Evolutionary conservation across 2,329 filamentous ascomycete species (phyloP).

Genomic region (Geosmithia putterillii): DNA sequence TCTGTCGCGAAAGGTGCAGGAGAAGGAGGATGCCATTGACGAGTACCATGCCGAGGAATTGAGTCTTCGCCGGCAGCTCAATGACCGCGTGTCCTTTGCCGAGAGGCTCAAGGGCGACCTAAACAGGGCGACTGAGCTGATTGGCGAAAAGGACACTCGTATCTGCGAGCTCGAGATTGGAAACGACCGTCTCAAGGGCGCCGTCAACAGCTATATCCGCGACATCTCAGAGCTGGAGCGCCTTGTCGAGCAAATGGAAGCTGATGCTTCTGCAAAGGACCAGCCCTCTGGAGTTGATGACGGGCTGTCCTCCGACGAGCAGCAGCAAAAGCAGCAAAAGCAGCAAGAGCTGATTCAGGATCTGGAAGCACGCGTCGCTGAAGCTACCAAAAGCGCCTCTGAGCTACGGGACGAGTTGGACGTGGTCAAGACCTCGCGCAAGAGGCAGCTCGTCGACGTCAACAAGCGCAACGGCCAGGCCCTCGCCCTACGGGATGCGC

Average conservation of each 20-base stretch:
- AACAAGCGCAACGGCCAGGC: constrained; percentile 30
- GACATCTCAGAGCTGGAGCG: constrained; percentile 42
- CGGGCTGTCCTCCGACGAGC: not conserved
- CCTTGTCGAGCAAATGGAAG: constrained; percentile 36
- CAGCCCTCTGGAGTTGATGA: constrained; percentile 7
- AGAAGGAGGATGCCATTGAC: constrained; percentile 42
- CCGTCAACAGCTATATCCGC: constrained; percentile 37
- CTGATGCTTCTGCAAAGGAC: constrained; percentile 12
- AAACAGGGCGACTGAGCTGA: constrained; percentile 15
- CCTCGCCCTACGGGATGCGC: constrained; percentile 37
- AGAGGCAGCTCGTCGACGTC: constrained; percentile 17
- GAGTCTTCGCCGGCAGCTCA: constrained; percentile 43
- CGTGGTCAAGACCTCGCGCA: constrained; percentile 19
- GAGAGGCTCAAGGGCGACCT: constrained; percentile 32
- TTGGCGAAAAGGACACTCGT: constrained; percentile 21
- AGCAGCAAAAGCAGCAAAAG: constrained; percentile 5
- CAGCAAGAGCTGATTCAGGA: constrained; percentile 23
- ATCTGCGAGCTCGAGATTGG: constrained; percentile 36
- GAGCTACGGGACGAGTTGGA: constrained; percentile 25
- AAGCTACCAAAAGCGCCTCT: constrained; percentile 23
- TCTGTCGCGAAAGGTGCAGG: constrained; percentile 30
- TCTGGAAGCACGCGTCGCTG: constrained; percentile 30
- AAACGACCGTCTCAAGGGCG: constrained; percentile 36
- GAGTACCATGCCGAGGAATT: constrained; percentile 46
- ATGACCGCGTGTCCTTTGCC: constrained; percentile 37